Evolutionary conservation across 2,329 filamentous ascomycete species (phyloP), one percentile per base, ranked within the genome.

Genomic region (Colletotrichum liriopes): DNA sequence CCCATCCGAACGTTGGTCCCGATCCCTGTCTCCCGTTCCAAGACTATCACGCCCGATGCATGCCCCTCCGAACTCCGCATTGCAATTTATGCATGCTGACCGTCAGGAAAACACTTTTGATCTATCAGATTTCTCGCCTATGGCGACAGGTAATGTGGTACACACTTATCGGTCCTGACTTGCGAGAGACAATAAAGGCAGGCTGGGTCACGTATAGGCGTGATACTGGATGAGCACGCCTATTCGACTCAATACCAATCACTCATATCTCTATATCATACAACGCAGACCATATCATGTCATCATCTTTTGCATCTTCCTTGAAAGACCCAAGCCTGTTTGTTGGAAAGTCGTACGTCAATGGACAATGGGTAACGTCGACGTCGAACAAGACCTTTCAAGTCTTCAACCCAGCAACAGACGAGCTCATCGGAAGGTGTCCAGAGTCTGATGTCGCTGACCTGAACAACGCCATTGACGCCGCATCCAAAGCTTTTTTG

Each of bases 391-490:
- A 67, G 18, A 39, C 29, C 32, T 67, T 73, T 7, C 26, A 75
- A 29, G n/a, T 73, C 8, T 84, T 84, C 74, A 92, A 94, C 79
- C 93, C 93, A 11, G 89, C 91, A 3, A 90, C 90, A 16, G 90
- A 89, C 73, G 87, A 90, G 76, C 78, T 89, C 52, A 93, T 94
- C 75, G 92, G 91, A 67, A 91, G 86, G 41, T 91, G 91, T 79
- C 92, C 93, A 47, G 92, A 94, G 78, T 92, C 93, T 83, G 86
- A 88, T 75, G 84, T 85, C 64, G 84, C 86, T 73, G 93, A 95
- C 78, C 89, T 90, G 20, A 85, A 92, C 75, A 84, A 85, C 60
- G 93, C 93, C 76, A 94, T 95, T 74, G 83, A 90, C 72, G 91
- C 91, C 26, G 92, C 93, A 8, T 84, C 87, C 2, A 87, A 86